Evolutionary conservation across 495 filamentous ascomycete genomes (phyloP).

Genomic region (Penicillium desertorum): DNA sequence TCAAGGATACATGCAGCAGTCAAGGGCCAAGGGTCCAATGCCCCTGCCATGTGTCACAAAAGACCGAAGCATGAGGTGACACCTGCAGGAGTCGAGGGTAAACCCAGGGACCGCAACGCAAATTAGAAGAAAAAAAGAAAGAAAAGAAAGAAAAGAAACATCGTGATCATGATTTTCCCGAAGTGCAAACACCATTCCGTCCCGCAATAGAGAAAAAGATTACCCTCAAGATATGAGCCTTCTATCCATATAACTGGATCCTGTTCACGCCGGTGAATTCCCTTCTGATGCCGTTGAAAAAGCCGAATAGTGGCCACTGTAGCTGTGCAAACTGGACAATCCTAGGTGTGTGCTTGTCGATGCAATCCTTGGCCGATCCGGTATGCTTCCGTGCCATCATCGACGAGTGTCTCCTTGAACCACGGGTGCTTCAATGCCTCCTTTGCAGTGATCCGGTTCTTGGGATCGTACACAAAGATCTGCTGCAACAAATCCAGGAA

Average conservation of each 20-base stretch:
- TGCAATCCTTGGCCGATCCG: conserved; percentile 57
- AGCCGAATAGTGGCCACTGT: conserved; percentile 9
- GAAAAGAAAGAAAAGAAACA: conserved; percentile 16
- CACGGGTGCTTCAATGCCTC: conserved; percentile 88
- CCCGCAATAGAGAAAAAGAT: conserved; percentile 28
- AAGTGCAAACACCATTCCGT: conserved; percentile 29
- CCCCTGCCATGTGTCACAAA: conserved; percentile 8
- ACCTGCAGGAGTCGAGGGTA: conserved; percentile 1
- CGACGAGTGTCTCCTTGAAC: conserved; percentile 82
- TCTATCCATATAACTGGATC: conserved; percentile 38
- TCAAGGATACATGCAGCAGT: neutral
- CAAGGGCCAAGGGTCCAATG: neutral
- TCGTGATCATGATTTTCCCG: conserved; percentile 32
- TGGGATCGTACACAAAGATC: conserved; percentile 96
- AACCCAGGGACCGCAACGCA: conserved; percentile 14
- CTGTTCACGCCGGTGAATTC: conserved; percentile 25
- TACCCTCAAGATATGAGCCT: conserved; percentile 22
- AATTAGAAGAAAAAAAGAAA: conserved; percentile 20
- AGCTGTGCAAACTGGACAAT: neutral
- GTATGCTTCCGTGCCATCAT: conserved; percentile 92
- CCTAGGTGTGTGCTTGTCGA: conserved; percentile 17
- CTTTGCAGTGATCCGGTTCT: conserved; percentile 85
- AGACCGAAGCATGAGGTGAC: conserved; percentile 1
- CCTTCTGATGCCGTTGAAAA: conserved; percentile 14
- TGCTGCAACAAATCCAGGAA: conserved; percentile 85